phyloP scores from a whole-genome alignment of 768 basidiomycete species.

The Boletus tomentosulus region DNA sequence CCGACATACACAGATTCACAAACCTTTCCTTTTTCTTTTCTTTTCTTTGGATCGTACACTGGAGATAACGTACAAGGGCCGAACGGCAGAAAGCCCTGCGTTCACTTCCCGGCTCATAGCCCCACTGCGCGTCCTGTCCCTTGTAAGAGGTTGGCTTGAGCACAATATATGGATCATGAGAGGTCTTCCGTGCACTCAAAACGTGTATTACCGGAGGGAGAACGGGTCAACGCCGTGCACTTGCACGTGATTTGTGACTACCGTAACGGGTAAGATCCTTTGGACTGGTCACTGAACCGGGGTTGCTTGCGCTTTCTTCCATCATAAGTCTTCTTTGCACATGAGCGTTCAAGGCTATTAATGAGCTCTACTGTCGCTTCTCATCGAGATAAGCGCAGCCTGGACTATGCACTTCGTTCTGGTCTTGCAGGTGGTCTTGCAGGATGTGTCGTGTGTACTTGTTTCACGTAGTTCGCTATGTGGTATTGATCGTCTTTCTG shows the following conservation, averaged over 20 bases:
- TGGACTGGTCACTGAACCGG: not conserved
- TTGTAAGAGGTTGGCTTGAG: no score
- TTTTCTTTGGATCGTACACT: no score
- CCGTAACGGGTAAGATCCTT: not conserved
- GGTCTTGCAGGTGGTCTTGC: constrained; percentile 92
- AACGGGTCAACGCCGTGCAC: no score
- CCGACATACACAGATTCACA: no score
- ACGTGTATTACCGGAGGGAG: no score
- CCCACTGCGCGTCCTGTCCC: no score
- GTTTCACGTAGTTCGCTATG: constrained; percentile 3
- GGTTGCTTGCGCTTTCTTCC: constrained; percentile 12
- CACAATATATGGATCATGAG: no score
- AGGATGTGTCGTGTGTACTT: constrained; percentile 77
- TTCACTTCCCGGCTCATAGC: no score
- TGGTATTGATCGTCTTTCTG: constrained; percentile 3
- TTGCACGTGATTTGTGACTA: not conserved
- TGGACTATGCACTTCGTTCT: constrained; percentile 67
- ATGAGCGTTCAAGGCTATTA: constrained; percentile 10
- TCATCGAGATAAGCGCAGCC: constrained; percentile 49
- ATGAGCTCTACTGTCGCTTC: constrained; percentile 35
- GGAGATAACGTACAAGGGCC: no score
- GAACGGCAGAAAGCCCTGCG: no score
- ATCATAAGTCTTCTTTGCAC: not conserved
- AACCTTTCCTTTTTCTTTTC: no score
- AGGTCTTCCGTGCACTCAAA: no score